phyloP scores from a whole-genome alignment of 2,329 filamentous ascomycete species.

The Fonsecaea pedrosoi region DNA sequence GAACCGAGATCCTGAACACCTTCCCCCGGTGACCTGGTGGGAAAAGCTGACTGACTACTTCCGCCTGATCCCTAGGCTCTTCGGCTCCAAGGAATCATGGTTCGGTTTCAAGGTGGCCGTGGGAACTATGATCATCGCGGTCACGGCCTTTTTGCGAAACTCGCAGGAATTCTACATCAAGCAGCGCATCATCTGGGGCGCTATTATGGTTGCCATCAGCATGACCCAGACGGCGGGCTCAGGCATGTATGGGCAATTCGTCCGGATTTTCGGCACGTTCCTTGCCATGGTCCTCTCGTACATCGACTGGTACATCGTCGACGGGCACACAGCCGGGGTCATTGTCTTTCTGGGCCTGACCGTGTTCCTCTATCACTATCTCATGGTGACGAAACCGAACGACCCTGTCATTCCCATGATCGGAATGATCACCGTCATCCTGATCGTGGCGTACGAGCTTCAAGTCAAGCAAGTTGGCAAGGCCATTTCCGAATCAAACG shows the following conservation, averaged over 20 bases:
- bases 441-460: slow-evolving; percentile 76
- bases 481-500: slow-evolving; percentile 62
- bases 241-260: slow-evolving; percentile 72
- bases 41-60: slow-evolving; percentile 69
- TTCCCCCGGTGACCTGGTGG: slow-evolving; percentile 67
- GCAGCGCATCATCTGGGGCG: slow-evolving; percentile 77
- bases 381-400: slow-evolving; percentile 70
- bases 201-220: slow-evolving; percentile 76
- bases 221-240: slow-evolving; percentile 74
- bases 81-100: slow-evolving; percentile 69
- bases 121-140: slow-evolving; percentile 74
- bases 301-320: slow-evolving; percentile 78
- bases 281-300: slow-evolving; percentile 70
- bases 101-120: slow-evolving; percentile 76
- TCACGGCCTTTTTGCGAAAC: slow-evolving; percentile 68
- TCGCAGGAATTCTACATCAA: slow-evolving; percentile 72
- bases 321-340: slow-evolving; percentile 66
- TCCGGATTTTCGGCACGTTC: slow-evolving; percentile 70
- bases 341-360: slow-evolving; percentile 61
- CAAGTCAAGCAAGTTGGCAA: slow-evolving; percentile 72
- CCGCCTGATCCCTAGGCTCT: slow-evolving; percentile 64
- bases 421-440: slow-evolving; percentile 63
- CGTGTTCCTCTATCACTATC: slow-evolving; percentile 62
- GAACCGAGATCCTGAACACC: slow-evolving; percentile 74
- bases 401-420: slow-evolving; percentile 69